Percentiles rank a stretch among this genome's conserved stretches.
phyloP scores from a whole-genome alignment of 139 green algal species.

The Micractinium sp. region DNA sequence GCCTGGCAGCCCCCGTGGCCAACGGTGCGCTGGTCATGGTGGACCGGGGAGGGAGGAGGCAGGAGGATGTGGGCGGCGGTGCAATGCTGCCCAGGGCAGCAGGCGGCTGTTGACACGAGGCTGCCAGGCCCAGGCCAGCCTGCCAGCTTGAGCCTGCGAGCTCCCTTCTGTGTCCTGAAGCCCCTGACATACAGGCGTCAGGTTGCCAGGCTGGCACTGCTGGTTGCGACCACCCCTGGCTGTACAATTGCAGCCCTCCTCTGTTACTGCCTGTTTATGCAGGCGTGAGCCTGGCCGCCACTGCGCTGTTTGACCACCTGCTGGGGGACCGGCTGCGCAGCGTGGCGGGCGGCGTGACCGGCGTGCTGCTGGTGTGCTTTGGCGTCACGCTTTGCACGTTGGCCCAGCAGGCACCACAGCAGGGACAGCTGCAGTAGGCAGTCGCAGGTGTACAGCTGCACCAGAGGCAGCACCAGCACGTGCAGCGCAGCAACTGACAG shows the following conservation, averaged over 20 bases:
- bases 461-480: no score
- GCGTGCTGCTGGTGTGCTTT: slow-evolving; percentile 54
- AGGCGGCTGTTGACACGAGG: neutral
- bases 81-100: neutral
- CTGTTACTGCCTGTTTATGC: neutral
- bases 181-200: no score
- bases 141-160: no score
- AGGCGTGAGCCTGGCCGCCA: slow-evolving; percentile 59
- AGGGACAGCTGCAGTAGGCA: neutral
- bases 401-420: neutral
- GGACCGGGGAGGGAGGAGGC: neutral
- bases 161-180: no score
- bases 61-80: no score
- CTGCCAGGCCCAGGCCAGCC: neutral
- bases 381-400: slow-evolving; percentile 73
- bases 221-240: neutral
- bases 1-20: slow-evolving; percentile 63
- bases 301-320: slow-evolving; percentile 65
- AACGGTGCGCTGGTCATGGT: slow-evolving; percentile 58
- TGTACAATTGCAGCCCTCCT: neutral
- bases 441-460: neutral
- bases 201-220: no score
- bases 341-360: slow-evolving; percentile 44
- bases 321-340: slow-evolving; percentile 64
- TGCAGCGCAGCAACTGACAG: neutral